phyloP scores from a whole-genome alignment of 345 rosid genomes.

The Sonneratia alba region DNA sequence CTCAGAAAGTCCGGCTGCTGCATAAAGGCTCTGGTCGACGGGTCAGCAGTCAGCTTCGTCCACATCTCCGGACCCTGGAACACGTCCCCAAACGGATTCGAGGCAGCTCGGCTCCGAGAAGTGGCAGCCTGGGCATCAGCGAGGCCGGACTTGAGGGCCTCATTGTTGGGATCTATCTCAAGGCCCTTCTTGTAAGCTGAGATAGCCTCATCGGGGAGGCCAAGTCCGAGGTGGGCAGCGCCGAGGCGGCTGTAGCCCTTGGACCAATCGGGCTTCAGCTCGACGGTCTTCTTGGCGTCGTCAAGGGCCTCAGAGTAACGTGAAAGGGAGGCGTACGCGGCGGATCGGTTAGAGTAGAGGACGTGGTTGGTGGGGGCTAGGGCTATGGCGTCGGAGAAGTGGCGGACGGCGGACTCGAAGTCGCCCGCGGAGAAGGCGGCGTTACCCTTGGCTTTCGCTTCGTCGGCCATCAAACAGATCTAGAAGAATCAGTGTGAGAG shows the following conservation, averaged over 20 bases:
- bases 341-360: constrained; percentile 89
- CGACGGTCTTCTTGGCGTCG: constrained; percentile 84
- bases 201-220: constrained; percentile 45
- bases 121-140: constrained; percentile 56
- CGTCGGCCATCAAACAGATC: constrained; percentile 42
- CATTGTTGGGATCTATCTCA: constrained; percentile 72
- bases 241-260: constrained; percentile 91
- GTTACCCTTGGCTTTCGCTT: constrained; percentile 83
- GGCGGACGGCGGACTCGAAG: constrained; percentile 49
- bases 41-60: constrained; percentile 85
- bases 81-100: constrained; percentile 63
- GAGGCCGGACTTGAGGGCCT: constrained; percentile 58
- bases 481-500: no score
- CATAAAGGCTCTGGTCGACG: constrained; percentile 49
- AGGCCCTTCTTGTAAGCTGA: constrained; percentile 64
- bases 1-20: constrained; percentile 80
- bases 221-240: constrained; percentile 68
- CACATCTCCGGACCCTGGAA: constrained; percentile 97
- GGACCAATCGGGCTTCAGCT: constrained; percentile 82
- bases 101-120: constrained; percentile 38
- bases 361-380: constrained; percentile 71
- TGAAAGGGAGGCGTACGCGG: constrained; percentile 73
- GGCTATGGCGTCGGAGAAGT: constrained; percentile 75
- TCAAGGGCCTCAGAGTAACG: constrained; percentile 49
- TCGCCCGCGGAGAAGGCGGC: constrained; percentile 87